A percentile compares a stretch with the other conserved stretches of the same genome.
phyloP scores from a whole-genome alignment of 345 rosid species.

The Psidium friedrichsthalianum region DNA sequence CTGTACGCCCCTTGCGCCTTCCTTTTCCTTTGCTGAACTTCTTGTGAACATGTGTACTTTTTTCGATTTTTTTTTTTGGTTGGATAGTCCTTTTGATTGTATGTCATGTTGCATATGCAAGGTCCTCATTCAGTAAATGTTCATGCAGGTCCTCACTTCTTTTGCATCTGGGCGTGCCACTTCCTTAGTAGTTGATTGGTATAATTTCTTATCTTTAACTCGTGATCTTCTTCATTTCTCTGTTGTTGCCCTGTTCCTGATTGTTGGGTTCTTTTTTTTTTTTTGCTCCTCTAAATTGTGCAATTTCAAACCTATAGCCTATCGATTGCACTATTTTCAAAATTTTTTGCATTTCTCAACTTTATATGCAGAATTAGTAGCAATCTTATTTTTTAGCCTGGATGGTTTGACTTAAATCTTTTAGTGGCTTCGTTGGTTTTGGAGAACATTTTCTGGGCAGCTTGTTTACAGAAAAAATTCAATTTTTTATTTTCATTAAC shows the following conservation, averaged over 20 bases:
- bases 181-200: slow-evolving; percentile 95
- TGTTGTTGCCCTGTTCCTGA: neutral
- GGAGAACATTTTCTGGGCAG: neutral
- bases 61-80: too few relatives aligned
- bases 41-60: neutral
- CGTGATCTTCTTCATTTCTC: neutral
- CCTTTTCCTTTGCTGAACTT: neutral
- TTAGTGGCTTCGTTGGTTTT: neutral
- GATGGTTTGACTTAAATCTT: neutral
- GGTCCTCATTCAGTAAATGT: neutral
- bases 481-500: neutral
- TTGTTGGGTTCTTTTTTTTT: neutral
- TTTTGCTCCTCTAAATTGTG: neutral
- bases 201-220: slow-evolving; percentile 1
- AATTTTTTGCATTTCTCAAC: neutral
- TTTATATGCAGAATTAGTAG: neutral
- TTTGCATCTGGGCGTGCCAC: slow-evolving; percentile 99
- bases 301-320: neutral
- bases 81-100: neutral
- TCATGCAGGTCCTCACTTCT: slow-evolving; percentile 84
- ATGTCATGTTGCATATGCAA: neutral
- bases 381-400: neutral
- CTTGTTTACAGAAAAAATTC: neutral
- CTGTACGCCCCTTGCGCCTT: slow-evolving; percentile 41
- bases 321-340: neutral